These are phyloP conservation scores for Striga hermonthica DNA, from an alignment of 305 asterid genomes.

Conservation along the genomic window DNA sequence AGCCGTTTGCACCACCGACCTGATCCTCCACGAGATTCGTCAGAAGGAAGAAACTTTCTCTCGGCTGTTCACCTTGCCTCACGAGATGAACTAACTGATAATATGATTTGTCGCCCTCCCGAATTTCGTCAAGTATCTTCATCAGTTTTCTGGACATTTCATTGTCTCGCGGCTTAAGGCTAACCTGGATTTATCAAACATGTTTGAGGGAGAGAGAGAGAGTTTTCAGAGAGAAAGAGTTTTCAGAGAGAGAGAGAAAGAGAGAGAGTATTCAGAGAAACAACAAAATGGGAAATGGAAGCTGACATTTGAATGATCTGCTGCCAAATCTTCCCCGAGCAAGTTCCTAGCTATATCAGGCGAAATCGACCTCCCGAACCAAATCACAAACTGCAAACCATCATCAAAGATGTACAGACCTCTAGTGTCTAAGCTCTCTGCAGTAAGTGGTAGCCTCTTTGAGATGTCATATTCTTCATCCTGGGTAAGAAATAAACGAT, in stretches of 20 bases:
- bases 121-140: conserved; percentile 44
- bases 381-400: conserved; percentile 84
- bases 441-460: conserved; percentile 70
- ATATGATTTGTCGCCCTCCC: conserved; percentile 67
- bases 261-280: too few relatives aligned
- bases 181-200: conserved; percentile 47
- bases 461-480: conserved; percentile 43
- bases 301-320: background rate
- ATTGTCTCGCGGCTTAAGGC: conserved; percentile 52
- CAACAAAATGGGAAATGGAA: too few relatives aligned
- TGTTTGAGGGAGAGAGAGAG: too few relatives aligned
- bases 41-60: conserved; percentile 79
- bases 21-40: conserved; percentile 72
- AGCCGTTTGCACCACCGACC: conserved; percentile 60
- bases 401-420: conserved; percentile 83
- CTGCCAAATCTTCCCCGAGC: conserved; percentile 56
- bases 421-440: conserved; percentile 83
- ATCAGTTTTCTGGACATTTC: conserved; percentile 66
- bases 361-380: conserved; percentile 85
- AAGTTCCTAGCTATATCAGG: conserved; percentile 70
- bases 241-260: too few relatives aligned
- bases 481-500: conserved; percentile 40
- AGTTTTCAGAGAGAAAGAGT: too few relatives aligned
- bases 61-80: conserved; percentile 93
- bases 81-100: conserved; percentile 70